phyloP scores from a whole-genome alignment of 1,139 yeast species.

The Spathaspora sp. region DNA sequence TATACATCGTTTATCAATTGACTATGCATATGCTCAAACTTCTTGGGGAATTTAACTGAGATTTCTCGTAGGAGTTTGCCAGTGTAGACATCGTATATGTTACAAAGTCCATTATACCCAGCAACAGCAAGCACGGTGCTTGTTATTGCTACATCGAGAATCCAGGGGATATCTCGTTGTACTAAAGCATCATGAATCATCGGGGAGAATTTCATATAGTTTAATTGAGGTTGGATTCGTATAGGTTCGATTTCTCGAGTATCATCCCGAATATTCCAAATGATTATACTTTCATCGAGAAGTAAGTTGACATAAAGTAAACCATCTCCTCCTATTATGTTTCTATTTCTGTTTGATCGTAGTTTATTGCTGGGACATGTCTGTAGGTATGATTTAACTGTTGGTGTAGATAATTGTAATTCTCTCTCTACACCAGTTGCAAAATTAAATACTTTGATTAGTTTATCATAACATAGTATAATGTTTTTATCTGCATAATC shows the following conservation, averaged over 20 bases:
- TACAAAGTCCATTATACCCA: constrained; percentile 62
- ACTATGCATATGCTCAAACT: constrained; percentile 24
- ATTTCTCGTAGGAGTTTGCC: constrained; percentile 56
- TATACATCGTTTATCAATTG: constrained; percentile 41
- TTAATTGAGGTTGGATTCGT: constrained; percentile 20
- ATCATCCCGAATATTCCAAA: constrained; percentile 41
- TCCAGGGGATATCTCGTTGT: constrained; percentile 9
- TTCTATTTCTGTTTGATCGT: constrained; percentile 14
- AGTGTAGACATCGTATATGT: constrained; percentile 60
- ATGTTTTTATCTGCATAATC: constrained; percentile 56
- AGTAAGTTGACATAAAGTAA: constrained; percentile 36
- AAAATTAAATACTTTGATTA: constrained; percentile 30
- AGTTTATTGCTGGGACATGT: constrained; percentile 8
- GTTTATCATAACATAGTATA: constrained; percentile 25
- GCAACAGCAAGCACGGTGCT: constrained; percentile 55
- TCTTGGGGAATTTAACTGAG: constrained; percentile 45
- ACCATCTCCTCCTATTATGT: constrained; percentile 39
- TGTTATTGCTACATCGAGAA: constrained; percentile 36
- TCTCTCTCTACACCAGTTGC: constrained; percentile 9
- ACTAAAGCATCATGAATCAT: constrained; percentile 10
- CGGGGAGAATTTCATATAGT: constrained; percentile 18
- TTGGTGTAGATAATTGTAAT: constrained; percentile 15
- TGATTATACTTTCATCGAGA: constrained; percentile 35
- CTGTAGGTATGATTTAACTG: constrained; percentile 23
- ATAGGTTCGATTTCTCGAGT: constrained; percentile 18